Evolutionary conservation across 345 rosid genomes (phyloP).

Genomic region (Heritiera littoralis): DNA sequence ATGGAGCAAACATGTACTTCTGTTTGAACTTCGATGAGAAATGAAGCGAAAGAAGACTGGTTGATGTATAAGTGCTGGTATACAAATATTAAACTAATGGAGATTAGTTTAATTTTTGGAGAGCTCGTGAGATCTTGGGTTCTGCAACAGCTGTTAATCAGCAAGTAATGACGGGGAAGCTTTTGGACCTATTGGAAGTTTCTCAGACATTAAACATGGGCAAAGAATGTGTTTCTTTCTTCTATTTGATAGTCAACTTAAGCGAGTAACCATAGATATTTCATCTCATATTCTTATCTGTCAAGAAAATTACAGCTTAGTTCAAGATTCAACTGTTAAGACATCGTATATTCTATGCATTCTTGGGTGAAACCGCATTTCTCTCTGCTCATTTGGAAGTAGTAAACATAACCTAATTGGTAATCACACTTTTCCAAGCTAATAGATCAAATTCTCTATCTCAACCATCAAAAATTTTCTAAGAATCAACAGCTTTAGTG

Average conservation of each 20-base stretch:
- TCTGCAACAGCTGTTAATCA: slow-evolving; percentile 52
- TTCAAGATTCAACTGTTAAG: slow-evolving; percentile 1
- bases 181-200: slow-evolving; percentile 61
- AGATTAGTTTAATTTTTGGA: slow-evolving; percentile 32
- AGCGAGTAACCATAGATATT: slow-evolving; percentile 13
- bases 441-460: background rate
- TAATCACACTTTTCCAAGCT: too few relatives aligned
- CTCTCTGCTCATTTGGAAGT: background rate
- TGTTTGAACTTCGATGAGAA: slow-evolving; percentile 19
- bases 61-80: slow-evolving; percentile 30
- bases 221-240: slow-evolving; percentile 54
- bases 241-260: slow-evolving; percentile 32
- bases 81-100: slow-evolving; percentile 29
- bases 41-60: slow-evolving; percentile 40
- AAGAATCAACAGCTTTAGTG: background rate
- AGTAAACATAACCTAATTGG: too few relatives aligned
- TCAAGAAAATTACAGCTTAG: slow-evolving; percentile 11
- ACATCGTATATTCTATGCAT: background rate
- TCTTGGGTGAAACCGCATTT: background rate
- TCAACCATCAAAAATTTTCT: too few relatives aligned
- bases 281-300: slow-evolving; percentile 7
- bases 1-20: background rate
- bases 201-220: slow-evolving; percentile 68
- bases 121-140: slow-evolving; percentile 58
- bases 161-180: slow-evolving; percentile 38